A percentile compares a stretch with the other conserved stretches of the same genome.
These are phyloP conservation scores for Nannochloris sp. DNA, from an alignment of 139 green algal species.

Conservation along the genomic window DNA sequence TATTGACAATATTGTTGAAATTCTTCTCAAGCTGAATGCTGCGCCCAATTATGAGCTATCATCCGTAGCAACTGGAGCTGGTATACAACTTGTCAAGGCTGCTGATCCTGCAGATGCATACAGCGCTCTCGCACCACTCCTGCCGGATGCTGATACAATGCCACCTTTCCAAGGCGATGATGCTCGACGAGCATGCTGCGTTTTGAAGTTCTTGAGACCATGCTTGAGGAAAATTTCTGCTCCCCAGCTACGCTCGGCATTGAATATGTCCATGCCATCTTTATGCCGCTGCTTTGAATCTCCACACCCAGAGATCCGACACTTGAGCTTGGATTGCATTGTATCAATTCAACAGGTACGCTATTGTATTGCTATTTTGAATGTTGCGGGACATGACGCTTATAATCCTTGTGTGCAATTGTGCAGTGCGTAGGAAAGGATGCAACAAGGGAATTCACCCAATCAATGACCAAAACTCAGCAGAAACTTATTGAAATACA, in stretches of 20 bases:
- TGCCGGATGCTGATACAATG: neutral
- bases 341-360: slow-evolving; percentile 29
- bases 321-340: slow-evolving; percentile 45
- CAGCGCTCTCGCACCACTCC: neutral
- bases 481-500: too few relatives aligned
- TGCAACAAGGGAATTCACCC: neutral
- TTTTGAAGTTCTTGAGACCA: slow-evolving; percentile 1
- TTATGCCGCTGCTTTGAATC: slow-evolving; percentile 47
- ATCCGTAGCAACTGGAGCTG: neutral
- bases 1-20: neutral
- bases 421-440: neutral
- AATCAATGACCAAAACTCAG: too few relatives aligned
- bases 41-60: neutral
- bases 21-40: neutral
- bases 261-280: slow-evolving; percentile 38
- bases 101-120: neutral
- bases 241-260: slow-evolving; percentile 15
- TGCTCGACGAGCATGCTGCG: neutral
- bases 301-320: slow-evolving; percentile 49
- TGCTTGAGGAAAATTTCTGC: neutral
- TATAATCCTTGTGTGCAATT: neutral
- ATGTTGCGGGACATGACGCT: neutral
- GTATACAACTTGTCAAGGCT: neutral
- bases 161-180: slow-evolving; percentile 3
- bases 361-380: neutral